Evolutionary conservation across 306 rosid species (phyloP).

Genomic region (Coriaria nepalensis): DNA sequence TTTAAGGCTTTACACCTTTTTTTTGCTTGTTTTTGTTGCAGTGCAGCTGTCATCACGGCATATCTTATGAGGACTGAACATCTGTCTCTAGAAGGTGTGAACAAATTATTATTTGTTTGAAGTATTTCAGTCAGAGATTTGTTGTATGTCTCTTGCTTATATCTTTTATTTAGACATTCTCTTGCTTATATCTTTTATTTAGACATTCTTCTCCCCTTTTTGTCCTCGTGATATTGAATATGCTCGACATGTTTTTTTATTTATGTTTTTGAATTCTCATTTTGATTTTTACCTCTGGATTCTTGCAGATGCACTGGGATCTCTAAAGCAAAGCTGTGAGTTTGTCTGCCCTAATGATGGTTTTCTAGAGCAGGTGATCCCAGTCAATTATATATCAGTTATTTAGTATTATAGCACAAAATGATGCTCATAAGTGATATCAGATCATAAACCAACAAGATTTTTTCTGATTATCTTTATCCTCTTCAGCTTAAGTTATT

Average conservation of each 20-base stretch:
- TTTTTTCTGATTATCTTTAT: too few relatives aligned
- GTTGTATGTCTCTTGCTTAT: too few relatives aligned
- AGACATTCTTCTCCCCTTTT: too few relatives aligned
- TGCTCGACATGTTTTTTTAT: too few relatives aligned
- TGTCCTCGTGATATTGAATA: too few relatives aligned
- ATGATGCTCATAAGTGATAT: too few relatives aligned
- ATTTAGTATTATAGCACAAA: too few relatives aligned
- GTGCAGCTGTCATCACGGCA: conserved; percentile 81
- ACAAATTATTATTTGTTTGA: conserved; percentile 18
- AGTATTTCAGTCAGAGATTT: conserved; percentile 17
- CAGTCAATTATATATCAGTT: conserved; percentile 9
- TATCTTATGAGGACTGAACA: conserved; percentile 82
- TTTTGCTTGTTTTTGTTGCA: conserved; percentile 41
- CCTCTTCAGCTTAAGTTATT: conserved; percentile 56
- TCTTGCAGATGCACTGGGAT: conserved; percentile 70
- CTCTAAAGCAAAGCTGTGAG: conserved; percentile 60
- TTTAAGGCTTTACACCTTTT: too few relatives aligned
- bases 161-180: too few relatives aligned
- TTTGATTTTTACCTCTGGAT: conserved; percentile 5
- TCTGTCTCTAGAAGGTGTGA: conserved; percentile 74
- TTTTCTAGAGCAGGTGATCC: conserved; percentile 72
- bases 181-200: too few relatives aligned
- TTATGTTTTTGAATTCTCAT: too few relatives aligned
- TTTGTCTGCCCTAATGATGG: conserved; percentile 95
- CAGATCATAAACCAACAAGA: too few relatives aligned